These are phyloP conservation scores for Acer campestre DNA, from an alignment of 345 rosid species.

Conservation along the genomic window DNA sequence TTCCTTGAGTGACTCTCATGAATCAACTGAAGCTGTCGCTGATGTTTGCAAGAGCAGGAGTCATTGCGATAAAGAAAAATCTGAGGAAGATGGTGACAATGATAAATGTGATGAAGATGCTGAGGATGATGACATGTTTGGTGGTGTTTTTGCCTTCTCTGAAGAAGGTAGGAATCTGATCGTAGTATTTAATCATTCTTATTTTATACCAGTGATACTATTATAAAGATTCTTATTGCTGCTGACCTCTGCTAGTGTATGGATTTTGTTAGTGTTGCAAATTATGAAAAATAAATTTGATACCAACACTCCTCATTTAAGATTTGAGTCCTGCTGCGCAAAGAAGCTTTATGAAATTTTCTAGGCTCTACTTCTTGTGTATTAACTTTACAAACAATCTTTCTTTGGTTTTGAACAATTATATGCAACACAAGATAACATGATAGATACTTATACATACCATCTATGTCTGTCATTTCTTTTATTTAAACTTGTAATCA, in stretches of 20 bases:
- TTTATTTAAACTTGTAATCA: neutral
- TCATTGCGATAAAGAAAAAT: conserved; percentile 62
- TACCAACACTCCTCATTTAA: neutral
- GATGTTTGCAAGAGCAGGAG: conserved; percentile 44
- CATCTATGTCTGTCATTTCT: neutral
- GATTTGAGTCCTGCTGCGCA: neutral
- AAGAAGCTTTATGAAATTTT: neutral
- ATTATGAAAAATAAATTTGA: neutral
- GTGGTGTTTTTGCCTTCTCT: conserved; percentile 91
- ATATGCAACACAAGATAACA: neutral
- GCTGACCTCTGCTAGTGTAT: neutral
- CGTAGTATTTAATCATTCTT: neutral
- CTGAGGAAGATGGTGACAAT: conserved; percentile 68
- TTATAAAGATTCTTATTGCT: conserved; percentile 20
- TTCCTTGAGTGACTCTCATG: conserved; percentile 26
- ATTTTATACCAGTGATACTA: neutral
- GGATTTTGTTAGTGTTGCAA: neutral
- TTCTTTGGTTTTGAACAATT: neutral
- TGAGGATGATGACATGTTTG: conserved; percentile 85
- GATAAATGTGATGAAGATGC: conserved; percentile 64
- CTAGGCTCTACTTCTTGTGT: neutral
- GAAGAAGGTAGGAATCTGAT: conserved; percentile 68
- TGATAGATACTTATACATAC: neutral
- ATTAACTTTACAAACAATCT: neutral
- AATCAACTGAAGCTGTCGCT: conserved; percentile 41